Percentiles rank a stretch among this genome's conserved stretches.
These are phyloP conservation scores for Fusarium sp. DNA, from an alignment of 2,329 filamentous ascomycete species.

Conservation along the genomic window DNA sequence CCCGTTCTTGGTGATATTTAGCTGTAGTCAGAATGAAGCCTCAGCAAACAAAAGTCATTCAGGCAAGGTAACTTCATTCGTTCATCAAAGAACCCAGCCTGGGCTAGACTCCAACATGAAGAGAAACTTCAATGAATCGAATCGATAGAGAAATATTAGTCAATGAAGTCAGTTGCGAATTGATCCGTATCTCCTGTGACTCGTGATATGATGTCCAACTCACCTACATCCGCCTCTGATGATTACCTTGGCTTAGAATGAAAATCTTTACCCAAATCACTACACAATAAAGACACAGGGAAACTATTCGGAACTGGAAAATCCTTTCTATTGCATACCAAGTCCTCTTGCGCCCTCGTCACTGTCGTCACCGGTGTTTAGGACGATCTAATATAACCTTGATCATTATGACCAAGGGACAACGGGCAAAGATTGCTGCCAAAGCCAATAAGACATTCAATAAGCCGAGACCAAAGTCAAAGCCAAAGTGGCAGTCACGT, in stretches of 20 bases:
- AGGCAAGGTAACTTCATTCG: neutral
- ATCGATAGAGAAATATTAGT: neutral
- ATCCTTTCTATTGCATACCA: neutral
- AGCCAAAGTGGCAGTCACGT: neutral
- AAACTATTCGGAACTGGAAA: neutral
- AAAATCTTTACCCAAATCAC: neutral
- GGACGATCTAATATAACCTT: neutral
- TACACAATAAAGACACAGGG: neutral
- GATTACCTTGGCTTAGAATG: neutral
- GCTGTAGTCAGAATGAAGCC: neutral
- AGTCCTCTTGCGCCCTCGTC: neutral
- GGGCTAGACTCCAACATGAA: neutral
- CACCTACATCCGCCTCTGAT: neutral
- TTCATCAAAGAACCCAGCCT: neutral
- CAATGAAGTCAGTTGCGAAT: neutral
- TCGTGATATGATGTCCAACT: neutral
- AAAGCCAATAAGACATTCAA: neutral
- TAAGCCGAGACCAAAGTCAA: neutral
- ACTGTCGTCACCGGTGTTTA: neutral
- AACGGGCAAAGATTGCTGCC: too few relatives aligned
- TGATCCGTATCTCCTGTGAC: neutral
- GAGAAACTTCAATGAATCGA: too few relatives aligned
- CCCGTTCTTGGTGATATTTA: neutral
- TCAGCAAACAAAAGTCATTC: neutral
- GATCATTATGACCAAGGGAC: neutral